Base-by-base conservation (phyloP, 2,329 filamentous ascomycete species). In the Paracoccidioides brasiliensis region DNA sequence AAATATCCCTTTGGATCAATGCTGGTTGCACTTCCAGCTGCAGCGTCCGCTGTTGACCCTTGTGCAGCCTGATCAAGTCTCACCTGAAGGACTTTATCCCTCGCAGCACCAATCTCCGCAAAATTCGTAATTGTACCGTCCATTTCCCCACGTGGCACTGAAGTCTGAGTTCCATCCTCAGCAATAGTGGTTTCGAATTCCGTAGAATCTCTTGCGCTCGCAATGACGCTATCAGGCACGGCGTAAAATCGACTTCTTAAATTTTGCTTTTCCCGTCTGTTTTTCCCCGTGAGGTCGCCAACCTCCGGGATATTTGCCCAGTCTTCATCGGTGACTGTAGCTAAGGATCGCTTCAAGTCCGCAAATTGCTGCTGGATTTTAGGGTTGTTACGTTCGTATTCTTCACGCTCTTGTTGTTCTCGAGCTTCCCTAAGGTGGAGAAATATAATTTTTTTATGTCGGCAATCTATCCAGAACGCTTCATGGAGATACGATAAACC, bases 321-420 rank as follows among this genome's bases (percentile, higher is more conserved):
- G 64, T 98, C 90, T 59, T 98, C 91, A 68, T 97, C 91, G 45
- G 88, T 87, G 33, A 98, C 86, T 5, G 84, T 86, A 43, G 87
- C 85, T 41, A 98, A 79, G 4, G 88, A 89, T 66, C 94, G 82
- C 73, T 98, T 98, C 53, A 97, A 75, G 64, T 97, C 93, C 67
- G 90, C 90, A 70, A 98, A 98, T 70, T 98, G 93, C 63, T 96
- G 88, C 67, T 95, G 88, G 53, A 98, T 96, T 73, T 97, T 98
- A 12, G 93, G 93, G 69, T 98, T 97, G 70, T 95, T 91, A 63
- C 86, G 84, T 75, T 98, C 91, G 79, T 95, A 95, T 66, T 97
- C 90, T 68, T 95, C 89, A 70, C 80, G 83, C 77, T 98, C 91
- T 75, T 88, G 81, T 69, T 86, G 78, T 72, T 98, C 93, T 70